Evolutionary conservation across 805 yeast genomes (phyloP).

Genomic region (Wickerhamiella hasegawae): DNA sequence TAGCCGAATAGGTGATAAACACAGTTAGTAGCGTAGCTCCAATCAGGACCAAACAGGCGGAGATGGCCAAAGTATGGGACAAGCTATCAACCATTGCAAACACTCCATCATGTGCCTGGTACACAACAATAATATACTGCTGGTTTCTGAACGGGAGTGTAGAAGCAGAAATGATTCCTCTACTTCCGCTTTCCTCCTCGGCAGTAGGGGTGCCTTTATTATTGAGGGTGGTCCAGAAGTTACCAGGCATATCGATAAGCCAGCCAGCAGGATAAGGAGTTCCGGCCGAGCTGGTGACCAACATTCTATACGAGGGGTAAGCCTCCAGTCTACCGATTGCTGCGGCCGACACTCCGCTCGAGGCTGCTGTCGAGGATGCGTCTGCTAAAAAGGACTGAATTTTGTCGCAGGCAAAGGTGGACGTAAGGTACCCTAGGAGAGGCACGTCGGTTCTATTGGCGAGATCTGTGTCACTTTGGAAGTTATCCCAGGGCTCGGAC

Average conservation of each 20-base stretch:
- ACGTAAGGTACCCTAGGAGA: conserved; percentile 11
- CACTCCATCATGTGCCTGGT: conserved; percentile 11
- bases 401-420: conserved; percentile 5
- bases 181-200: conserved; percentile 10
- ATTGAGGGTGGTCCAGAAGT: conserved; percentile 2
- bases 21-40: conserved; percentile 6
- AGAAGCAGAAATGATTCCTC: conserved; percentile 12
- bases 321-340: not conserved
- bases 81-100: conserved; percentile 11
- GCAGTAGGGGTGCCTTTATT: conserved; percentile 7
- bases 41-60: not conserved
- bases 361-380: conserved; percentile 1
- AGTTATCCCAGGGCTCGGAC: not conserved
- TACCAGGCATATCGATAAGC: conserved; percentile 1
- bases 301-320: too few species aligned
- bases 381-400: conserved; percentile 9
- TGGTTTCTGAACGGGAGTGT: conserved; percentile 7
- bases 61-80: not conserved
- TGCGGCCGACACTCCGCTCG: not conserved
- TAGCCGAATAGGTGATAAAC: conserved; percentile 8
- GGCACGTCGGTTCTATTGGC: not conserved
- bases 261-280: not conserved
- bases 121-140: conserved; percentile 10
- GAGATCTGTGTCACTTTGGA: not conserved
- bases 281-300: not conserved